These are phyloP conservation scores for Globisporangium cederbergense DNA, from an alignment of 352 stramenopile genomes.

Conservation along the genomic window DNA sequence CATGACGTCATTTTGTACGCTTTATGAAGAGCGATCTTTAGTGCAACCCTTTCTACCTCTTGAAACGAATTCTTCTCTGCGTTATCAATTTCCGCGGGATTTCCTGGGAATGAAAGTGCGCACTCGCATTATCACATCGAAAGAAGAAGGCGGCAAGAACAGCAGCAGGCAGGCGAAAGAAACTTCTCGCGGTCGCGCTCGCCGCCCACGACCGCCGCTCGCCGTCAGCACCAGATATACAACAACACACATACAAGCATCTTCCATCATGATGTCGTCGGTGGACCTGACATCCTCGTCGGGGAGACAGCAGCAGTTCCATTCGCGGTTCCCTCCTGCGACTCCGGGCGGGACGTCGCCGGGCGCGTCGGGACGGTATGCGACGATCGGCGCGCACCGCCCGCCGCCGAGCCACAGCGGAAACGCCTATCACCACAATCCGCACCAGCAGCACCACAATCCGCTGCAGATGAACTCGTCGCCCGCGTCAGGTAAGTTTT, in stretches of 20 bases:
- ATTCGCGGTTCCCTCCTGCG: constrained; percentile 4
- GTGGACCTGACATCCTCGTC: constrained; percentile 12
- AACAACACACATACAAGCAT: neutral
- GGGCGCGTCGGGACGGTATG: constrained; percentile 4
- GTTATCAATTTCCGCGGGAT: constrained; percentile 3
- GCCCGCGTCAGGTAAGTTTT: constrained; percentile 13
- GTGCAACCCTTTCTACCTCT: constrained; percentile 3
- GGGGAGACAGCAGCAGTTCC: constrained; percentile 2
- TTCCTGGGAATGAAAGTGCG: constrained; percentile 7
- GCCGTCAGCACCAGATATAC: neutral
- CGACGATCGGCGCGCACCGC: constrained; percentile 11
- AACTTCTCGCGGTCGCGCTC: constrained; percentile 5
- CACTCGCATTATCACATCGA: neutral
- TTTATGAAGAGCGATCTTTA: neutral
- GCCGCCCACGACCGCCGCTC: neutral
- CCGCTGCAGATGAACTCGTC: constrained; percentile 11
- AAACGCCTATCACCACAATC: constrained; percentile 1
- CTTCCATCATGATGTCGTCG: constrained; percentile 14
- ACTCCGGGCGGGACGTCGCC: neutral
- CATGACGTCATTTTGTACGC: neutral
- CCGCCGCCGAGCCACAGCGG: constrained; percentile 4
- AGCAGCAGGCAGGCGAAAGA: neutral
- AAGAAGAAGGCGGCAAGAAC: constrained; percentile 2
- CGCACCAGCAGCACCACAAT: constrained; percentile 6
- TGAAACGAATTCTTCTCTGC: constrained; percentile 11